Conservation (phyloP, 2,329 filamentous ascomycete species). For the Penicillium sp. region DNA sequence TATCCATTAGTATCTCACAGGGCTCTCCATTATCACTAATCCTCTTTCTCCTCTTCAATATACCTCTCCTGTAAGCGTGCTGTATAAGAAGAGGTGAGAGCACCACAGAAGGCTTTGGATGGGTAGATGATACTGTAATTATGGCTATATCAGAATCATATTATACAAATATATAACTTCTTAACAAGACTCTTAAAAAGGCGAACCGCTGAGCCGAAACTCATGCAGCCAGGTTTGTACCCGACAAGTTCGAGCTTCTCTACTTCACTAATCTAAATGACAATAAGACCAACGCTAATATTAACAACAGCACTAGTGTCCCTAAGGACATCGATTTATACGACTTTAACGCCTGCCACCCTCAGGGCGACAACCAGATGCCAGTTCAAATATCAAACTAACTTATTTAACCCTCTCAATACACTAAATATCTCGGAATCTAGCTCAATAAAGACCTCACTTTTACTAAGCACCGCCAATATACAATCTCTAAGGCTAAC, state of each 20-base stretch:
- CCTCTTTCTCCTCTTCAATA: conserved; percentile 9
- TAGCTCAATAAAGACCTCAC: too few relatives aligned
- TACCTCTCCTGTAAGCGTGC: not conserved
- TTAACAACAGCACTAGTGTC: not conserved
- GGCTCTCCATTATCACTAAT: conserved; percentile 10
- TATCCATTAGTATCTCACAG: not conserved
- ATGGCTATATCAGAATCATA: too few relatives aligned
- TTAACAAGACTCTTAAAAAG: too few relatives aligned
- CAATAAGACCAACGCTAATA: too few relatives aligned
- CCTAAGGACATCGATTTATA: not conserved
- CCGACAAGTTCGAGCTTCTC: conserved; percentile 11
- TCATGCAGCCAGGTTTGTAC: conserved; percentile 11
- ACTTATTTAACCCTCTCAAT: too few relatives aligned
- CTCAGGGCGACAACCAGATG: not conserved
- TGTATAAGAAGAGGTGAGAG: too few relatives aligned
- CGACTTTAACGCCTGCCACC: not conserved
- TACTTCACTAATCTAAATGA: conserved; percentile 10
- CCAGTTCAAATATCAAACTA: too few relatives aligned
- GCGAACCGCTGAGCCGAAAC: too few relatives aligned
- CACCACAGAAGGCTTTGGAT: not conserved
- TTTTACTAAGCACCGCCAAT: not conserved
- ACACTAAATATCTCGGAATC: too few relatives aligned
- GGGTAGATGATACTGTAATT: conserved; percentile 5
- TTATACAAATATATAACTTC: too few relatives aligned
- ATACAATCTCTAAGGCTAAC: conserved; percentile 8